phyloP scores from a whole-genome alignment of 2,329 filamentous ascomycete species.

The Leptographium radiaticola region DNA sequence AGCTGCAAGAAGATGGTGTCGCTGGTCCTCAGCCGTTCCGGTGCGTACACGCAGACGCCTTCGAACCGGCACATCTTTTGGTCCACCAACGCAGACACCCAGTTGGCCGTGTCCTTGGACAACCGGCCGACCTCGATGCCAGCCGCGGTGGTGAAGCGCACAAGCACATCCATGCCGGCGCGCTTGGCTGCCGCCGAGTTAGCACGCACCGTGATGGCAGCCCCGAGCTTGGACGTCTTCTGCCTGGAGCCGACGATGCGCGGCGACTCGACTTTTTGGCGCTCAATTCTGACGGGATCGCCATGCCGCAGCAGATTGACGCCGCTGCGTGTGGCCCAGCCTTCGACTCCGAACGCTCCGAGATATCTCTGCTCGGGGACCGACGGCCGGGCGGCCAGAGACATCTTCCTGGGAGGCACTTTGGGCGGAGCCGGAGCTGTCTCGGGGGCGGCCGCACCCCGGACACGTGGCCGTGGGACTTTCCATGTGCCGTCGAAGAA shows the following conservation, averaged over 20 bases:
- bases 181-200: conserved; percentile 47
- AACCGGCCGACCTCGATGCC: conserved; percentile 79
- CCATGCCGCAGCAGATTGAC: conserved; percentile 62
- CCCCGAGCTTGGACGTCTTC: conserved; percentile 29
- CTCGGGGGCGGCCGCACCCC: neutral
- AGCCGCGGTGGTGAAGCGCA: conserved; percentile 70
- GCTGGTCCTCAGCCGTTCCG: conserved; percentile 73
- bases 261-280: conserved; percentile 59
- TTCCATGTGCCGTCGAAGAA: conserved; percentile 57
- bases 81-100: conserved; percentile 87
- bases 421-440: neutral
- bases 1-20: conserved; percentile 92
- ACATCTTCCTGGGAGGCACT: conserved; percentile 2
- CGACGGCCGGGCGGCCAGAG: conserved; percentile 3
- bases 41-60: conserved; percentile 77
- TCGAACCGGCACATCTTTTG: conserved; percentile 82
- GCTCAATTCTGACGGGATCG: conserved; percentile 75
- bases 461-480: conserved; percentile 8
- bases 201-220: conserved; percentile 20
- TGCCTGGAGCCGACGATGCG: conserved; percentile 19
- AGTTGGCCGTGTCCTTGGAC: conserved; percentile 74
- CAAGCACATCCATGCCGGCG: conserved; percentile 58
- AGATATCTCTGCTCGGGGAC: conserved; percentile 53
- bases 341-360: conserved; percentile 81
- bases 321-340: conserved; percentile 84